Evolutionary conservation across 2,329 filamentous ascomycete species (phyloP), one percentile per base, ranked within the genome.

Genomic region (Elsinoe australis): DNA sequence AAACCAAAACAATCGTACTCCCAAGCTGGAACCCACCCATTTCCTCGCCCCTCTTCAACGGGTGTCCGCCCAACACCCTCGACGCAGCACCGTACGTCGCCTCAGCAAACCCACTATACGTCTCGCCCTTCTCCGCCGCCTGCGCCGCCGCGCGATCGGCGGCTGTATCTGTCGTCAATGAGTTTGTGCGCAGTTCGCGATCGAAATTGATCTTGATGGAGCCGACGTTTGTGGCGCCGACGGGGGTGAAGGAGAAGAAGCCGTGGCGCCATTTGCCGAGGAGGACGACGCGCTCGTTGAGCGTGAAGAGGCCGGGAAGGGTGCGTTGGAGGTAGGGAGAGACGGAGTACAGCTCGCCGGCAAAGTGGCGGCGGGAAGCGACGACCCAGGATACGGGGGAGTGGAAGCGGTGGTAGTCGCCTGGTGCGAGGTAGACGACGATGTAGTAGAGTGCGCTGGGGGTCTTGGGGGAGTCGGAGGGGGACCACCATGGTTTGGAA

Each of bases 371-470:
- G 34, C 94, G 82, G 55, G 82, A 82, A 67, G 95, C 86, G 26
- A 92, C 92, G 12, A 98, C 88, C 92, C 92, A 98, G 57, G 87
- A 85, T 1, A 87, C 83, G 0, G 92, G 92, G 1, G 87, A 94
- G 71, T 98, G 94, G 72, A 96, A 98, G 55, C 90, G 86, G 70
- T 98, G 92, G 70, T 98, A 98, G 70, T 98, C 94, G 42, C 92
- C 92, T 0, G 92, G 92, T 0, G 94, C 92, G 34, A 98, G 80
- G 68, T 98, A 98, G 61, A 98, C 81, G 54, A 98, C 94, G 52
- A 76, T 85, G 67, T 96, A 98, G 72, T 94, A 95, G 5, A 98
- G 77, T 7, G 83, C 79, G 4, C 83, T 87, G 2, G 69, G 70
- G 10, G 58, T 63, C 41, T 66, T 65, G 15, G 63, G 53, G 10